Percentiles rank a stretch among this genome's conserved stretches.
phyloP scores from a whole-genome alignment of 306 rosid species.

The Rosa lucieae region DNA sequence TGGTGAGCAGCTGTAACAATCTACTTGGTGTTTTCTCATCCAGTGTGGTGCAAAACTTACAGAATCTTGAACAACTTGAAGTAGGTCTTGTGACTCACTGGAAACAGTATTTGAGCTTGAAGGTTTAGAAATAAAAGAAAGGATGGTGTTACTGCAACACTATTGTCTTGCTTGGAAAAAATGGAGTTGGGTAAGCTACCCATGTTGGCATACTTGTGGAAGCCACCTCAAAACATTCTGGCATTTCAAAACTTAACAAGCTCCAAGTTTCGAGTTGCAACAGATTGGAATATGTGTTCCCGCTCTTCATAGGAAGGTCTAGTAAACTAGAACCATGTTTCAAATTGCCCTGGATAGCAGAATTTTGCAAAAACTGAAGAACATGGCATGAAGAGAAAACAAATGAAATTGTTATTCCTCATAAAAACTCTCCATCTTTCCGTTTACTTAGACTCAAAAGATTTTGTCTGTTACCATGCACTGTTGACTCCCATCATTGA shows the following conservation, averaged over 20 bases:
- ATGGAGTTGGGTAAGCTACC: slow-evolving; percentile 8
- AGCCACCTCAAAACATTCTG: slow-evolving; percentile 4
- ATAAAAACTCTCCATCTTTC: neutral
- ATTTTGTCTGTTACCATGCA: neutral
- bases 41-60: neutral
- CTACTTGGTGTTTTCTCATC: neutral
- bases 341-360: neutral
- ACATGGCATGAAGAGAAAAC: neutral
- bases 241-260: slow-evolving; percentile 7
- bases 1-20: neutral
- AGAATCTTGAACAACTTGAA: slow-evolving; percentile 3
- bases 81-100: slow-evolving; percentile 7
- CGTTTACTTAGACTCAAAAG: neutral
- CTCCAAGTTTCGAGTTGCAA: neutral
- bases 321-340: neutral
- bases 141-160: neutral
- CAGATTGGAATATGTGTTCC: slow-evolving; percentile 4
- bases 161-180: neutral
- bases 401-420: neutral
- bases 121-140: neutral
- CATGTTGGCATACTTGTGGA: neutral
- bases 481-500: no score
- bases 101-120: slow-evolving; percentile 3
- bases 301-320: neutral
- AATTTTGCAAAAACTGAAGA: neutral